phyloP scores from a whole-genome alignment of 768 basidiomycete species.

The Tremella yokohamensis region DNA sequence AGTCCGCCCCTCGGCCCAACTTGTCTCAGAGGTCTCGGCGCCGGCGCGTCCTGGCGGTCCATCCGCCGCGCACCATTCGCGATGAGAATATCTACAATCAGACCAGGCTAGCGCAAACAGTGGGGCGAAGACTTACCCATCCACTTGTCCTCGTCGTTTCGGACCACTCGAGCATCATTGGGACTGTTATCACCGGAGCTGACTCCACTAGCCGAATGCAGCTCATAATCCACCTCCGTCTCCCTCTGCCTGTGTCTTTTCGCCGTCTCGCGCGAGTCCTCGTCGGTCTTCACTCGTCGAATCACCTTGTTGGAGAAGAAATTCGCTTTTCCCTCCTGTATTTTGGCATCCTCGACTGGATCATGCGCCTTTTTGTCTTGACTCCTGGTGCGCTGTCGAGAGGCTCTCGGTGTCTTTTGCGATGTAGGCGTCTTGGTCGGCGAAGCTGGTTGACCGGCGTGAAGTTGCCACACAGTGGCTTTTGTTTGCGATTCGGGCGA shows the following conservation, averaged over 20 bases:
- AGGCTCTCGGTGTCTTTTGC: neutral
- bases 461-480: conserved; percentile 13
- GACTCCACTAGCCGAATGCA: conserved; percentile 34
- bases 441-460: conserved; percentile 6
- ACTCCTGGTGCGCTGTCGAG: neutral
- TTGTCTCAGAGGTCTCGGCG: neutral
- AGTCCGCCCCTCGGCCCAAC: neutral
- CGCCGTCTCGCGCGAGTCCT: conserved; percentile 8
- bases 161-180: neutral
- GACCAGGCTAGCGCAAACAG: neutral
- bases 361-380: neutral
- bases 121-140: conserved; percentile 40
- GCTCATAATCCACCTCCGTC: conserved; percentile 38
- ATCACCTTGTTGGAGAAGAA: conserved; percentile 21
- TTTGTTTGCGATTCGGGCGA: neutral
- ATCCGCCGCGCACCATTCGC: conserved; percentile 45
- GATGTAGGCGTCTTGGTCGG: conserved; percentile 8
- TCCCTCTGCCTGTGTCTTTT: conserved; percentile 17
- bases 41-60: conserved; percentile 32
- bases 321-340: conserved; percentile 13
- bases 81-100: conserved; percentile 38
- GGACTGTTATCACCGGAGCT: conserved; percentile 15
- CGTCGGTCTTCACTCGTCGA: conserved; percentile 20
- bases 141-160: conserved; percentile 41
- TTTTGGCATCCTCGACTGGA: conserved; percentile 6